Evolutionary conservation across 2,329 filamentous ascomycete species (phyloP).

Genomic region (Cryphonectria carpinicola): DNA sequence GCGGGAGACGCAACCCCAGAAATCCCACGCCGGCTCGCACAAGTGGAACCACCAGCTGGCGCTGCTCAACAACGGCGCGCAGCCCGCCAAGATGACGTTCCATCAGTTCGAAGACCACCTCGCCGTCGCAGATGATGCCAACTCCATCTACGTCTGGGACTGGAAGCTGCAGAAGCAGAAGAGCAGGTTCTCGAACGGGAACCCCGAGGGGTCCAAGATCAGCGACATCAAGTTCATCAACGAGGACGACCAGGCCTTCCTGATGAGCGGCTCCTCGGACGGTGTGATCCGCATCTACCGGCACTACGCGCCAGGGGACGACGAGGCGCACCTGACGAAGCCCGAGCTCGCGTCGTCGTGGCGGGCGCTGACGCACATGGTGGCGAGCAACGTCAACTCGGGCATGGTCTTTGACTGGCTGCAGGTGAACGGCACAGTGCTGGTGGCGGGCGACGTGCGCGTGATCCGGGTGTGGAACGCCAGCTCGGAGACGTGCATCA

Average conservation of each 20-base stretch:
- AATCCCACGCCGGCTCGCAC: constrained; percentile 81
- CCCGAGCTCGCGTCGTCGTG: constrained; percentile 89
- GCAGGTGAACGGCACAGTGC: constrained; percentile 89
- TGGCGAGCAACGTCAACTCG: constrained; percentile 91
- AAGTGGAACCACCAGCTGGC: constrained; percentile 85
- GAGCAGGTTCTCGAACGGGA: constrained; percentile 90
- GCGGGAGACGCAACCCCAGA: constrained; percentile 89
- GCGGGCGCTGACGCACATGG: constrained; percentile 89
- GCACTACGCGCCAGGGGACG: constrained; percentile 75
- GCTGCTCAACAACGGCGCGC: constrained; percentile 85
- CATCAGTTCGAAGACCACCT: constrained; percentile 98
- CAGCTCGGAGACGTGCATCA: constrained; percentile 86
- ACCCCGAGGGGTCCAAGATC: constrained; percentile 87
- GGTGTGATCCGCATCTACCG: constrained; percentile 92
- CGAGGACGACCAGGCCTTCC: constrained; percentile 91
- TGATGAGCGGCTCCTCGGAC: constrained; percentile 95
- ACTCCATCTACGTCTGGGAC: constrained; percentile 91
- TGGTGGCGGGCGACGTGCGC: constrained; percentile 95
- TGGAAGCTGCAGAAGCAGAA: constrained; percentile 79
- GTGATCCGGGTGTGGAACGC: constrained; percentile 97
- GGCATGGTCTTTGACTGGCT: constrained; percentile 99
- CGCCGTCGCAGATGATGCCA: constrained; percentile 88
- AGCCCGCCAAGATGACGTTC: constrained; percentile 91
- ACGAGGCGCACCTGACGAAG: constrained; percentile 45
- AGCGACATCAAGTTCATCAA: constrained; percentile 98